phyloP scores from a whole-genome alignment of 225 moss, liverwort and hornwort species.

The Sphagnum contortum region DNA sequence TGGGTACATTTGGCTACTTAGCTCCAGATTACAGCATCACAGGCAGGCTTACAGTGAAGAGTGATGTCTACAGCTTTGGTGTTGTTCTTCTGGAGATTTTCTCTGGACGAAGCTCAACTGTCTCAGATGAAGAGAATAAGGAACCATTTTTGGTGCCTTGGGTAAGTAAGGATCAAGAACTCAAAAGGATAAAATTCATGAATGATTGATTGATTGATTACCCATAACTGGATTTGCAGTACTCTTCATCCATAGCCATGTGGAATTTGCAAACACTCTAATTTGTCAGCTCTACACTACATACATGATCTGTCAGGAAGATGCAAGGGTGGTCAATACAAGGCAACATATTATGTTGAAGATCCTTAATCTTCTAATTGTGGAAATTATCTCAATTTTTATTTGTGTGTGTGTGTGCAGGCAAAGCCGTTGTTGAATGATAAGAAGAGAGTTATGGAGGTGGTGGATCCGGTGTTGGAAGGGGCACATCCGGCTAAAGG shows the following conservation, averaged over 20 bases:
- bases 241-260: too few relatives aligned
- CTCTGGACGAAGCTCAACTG: conserved; percentile 6
- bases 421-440: conserved; percentile 18
- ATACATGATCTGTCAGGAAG: too few relatives aligned
- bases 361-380: too few relatives aligned
- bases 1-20: conserved; percentile 23
- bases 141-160: conserved; percentile 23
- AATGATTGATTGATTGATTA: not conserved
- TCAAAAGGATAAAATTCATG: not conserved
- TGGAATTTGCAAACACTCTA: too few relatives aligned
- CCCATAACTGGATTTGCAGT: too few relatives aligned
- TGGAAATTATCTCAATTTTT: too few relatives aligned
- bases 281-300: too few relatives aligned
- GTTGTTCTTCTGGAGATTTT: conserved; percentile 16
- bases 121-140: not conserved
- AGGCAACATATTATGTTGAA: too few relatives aligned
- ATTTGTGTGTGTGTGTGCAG: conserved; percentile 5
- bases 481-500: conserved; percentile 23
- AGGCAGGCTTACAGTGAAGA: conserved; percentile 21
- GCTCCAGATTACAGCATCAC: conserved; percentile 24
- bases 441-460: conserved; percentile 10
- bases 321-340: too few relatives aligned
- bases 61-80: conserved; percentile 24
- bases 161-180: conserved; percentile 6
- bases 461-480: conserved; percentile 14